Evolutionary conservation across 352 stramenopile genomes (phyloP), one percentile per base, ranked within the genome.

Genomic region (Phytophthora sansomeana): DNA sequence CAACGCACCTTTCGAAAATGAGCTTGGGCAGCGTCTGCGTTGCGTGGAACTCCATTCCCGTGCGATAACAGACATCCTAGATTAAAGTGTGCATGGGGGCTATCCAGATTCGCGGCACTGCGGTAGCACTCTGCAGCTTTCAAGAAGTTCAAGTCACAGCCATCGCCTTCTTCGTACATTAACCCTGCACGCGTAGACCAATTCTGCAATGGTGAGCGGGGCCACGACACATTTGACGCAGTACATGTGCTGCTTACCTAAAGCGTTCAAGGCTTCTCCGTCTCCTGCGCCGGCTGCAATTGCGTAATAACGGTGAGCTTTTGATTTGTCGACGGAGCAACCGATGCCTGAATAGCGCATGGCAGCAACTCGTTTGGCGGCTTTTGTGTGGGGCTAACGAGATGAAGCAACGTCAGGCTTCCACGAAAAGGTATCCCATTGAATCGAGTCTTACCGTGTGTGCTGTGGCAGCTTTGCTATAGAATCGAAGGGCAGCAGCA

Each of bases 141-240:
- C 26, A 60, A 51, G 51, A 91, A 89, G 63, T 92, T 78, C 41
- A 93, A 35, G 16, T 89, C 78, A 28, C 83, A 92, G 28, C 84
- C 85, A 21, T 92, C 79, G 36, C 87, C 87, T 63, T 95, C 84
- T 67, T 95, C 85, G 59, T 78, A 82, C 87, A 95, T 92, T 30
- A 95, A 56, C 6, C 58, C 44, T 70, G 49, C 24, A 16, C 26
- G 7, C 17, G 39, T 24, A 4, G 39, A 17, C 6, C 39, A 46
- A 44, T n/a, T 14, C 26, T 46, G 39, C 39, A 46, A 28, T 39
- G 17, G 17, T 46, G 39, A 46, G 21, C n/a, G 39, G 26, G 39
- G 5, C 5, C 7, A 17, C 16, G 14, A 46, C 7, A 19, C 39
- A 24, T 11, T 24, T 7, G 16, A 21, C 10, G 21, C 8, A 44